A percentile compares a stretch with the other conserved stretches of the same genome.
Conservation (phyloP, 2,329 filamentous ascomycete genomes). For the Lachnellula subtilissima region DNA sequence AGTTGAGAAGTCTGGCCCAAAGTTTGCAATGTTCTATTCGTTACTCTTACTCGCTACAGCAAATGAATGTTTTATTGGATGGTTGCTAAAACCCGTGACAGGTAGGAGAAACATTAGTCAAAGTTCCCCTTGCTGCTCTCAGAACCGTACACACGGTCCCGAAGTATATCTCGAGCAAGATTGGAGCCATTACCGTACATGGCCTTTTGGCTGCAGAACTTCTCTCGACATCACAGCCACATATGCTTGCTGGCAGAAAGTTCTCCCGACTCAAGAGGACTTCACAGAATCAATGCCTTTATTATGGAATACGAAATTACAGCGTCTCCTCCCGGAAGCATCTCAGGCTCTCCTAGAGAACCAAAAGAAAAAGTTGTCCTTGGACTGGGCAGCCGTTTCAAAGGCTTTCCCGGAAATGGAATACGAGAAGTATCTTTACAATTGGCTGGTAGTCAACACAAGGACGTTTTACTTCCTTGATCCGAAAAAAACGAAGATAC, state of each 20-base stretch:
- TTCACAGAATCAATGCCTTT: conserved; percentile 55
- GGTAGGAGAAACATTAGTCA: conserved; percentile 57
- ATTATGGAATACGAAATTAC: conserved; percentile 44
- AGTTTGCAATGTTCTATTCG: too few relatives aligned
- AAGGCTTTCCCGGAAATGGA: conserved; percentile 37
- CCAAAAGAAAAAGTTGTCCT: conserved; percentile 49
- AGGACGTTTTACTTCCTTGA: conserved; percentile 54
- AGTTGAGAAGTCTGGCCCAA: too few relatives aligned
- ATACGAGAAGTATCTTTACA: conserved; percentile 44
- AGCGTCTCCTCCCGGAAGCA: conserved; percentile 41
- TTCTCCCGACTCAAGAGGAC: conserved; percentile 60
- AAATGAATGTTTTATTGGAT: background rate
- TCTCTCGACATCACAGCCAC: conserved; percentile 47
- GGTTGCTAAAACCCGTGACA: conserved; percentile 26
- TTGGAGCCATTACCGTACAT: conserved; percentile 57
- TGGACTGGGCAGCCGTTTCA: conserved; percentile 44
- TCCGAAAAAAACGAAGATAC: conserved; percentile 9
- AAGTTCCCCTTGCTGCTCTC: conserved; percentile 59
- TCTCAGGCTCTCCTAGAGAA: conserved; percentile 44
- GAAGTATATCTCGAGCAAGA: conserved; percentile 47
- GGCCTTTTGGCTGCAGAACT: conserved; percentile 68
- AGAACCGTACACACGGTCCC: conserved; percentile 60
- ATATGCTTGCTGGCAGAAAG: conserved; percentile 56
- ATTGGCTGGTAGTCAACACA: conserved; percentile 58
- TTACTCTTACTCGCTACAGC: too few relatives aligned